A percentile compares a stretch with the other conserved stretches of the same genome.
These are phyloP conservation scores for Bruguiera parviflora DNA, from an alignment of 345 rosid species.

Conservation along the genomic window DNA sequence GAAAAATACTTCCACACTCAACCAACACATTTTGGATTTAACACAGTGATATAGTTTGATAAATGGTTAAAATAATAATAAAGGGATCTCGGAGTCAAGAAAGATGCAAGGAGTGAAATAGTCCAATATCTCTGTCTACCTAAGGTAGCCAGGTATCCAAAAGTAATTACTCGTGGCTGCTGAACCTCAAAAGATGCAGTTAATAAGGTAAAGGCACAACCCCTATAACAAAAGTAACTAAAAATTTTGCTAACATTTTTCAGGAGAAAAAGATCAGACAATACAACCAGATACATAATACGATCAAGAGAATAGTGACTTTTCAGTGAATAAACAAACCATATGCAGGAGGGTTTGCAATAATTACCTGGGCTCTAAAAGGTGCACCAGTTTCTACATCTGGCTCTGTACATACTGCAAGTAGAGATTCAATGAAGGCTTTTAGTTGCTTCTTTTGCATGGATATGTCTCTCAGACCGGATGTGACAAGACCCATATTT, in stretches of 20 bases:
- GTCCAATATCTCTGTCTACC: too few species aligned
- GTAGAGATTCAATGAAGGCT: constrained; percentile 92
- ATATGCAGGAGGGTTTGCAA: constrained; percentile 95
- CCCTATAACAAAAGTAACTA: background rate
- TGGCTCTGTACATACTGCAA: constrained; percentile 87
- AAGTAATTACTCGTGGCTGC: background rate
- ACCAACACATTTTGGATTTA: too few species aligned
- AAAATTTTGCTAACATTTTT: background rate
- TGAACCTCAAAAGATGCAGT: background rate
- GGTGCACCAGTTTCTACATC: constrained; percentile 66
- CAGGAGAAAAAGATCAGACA: background rate
- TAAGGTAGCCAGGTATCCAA: background rate
- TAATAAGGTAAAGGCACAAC: background rate
- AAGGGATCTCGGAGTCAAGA: too few species aligned
- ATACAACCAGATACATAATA: background rate
- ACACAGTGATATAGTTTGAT: too few species aligned
- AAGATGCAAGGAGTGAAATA: too few species aligned
- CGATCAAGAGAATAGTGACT: background rate
- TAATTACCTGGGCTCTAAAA: constrained; percentile 93
- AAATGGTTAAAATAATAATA: background rate
- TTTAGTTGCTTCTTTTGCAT: constrained; percentile 83
- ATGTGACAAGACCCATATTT: constrained; percentile 92
- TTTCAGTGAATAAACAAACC: constrained; percentile 42
- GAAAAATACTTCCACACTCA: too few species aligned
- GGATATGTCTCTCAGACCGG: constrained; percentile 87